These are phyloP conservation scores for Raphanus hybrid DNA, from an alignment of 441 rosid genomes.

Conservation along the genomic window DNA sequence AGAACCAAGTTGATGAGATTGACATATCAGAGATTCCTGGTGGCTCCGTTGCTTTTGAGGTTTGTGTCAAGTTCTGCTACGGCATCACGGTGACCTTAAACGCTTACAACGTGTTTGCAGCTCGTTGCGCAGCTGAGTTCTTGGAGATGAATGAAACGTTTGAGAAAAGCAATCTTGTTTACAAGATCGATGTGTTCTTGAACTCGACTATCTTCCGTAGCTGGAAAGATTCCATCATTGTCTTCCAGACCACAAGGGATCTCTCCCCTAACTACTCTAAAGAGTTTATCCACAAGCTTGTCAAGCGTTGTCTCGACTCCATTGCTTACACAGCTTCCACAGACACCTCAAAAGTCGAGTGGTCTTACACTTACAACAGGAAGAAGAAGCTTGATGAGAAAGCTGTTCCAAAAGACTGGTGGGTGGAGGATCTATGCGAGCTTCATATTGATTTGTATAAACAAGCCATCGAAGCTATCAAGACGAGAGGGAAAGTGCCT, in stretches of 20 bases:
- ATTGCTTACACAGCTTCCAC: slow-evolving; percentile 36
- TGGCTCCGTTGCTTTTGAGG: slow-evolving; percentile 42
- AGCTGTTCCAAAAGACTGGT: slow-evolving; percentile 42
- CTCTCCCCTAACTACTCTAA: slow-evolving; percentile 12
- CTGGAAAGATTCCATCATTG: slow-evolving; percentile 43
- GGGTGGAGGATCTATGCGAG: slow-evolving; percentile 43
- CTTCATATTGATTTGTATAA: slow-evolving; percentile 40
- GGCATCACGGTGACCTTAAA: slow-evolving; percentile 41
- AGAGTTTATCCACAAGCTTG: slow-evolving; percentile 15
- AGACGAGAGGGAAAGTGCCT: slow-evolving; percentile 24
- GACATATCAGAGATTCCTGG: slow-evolving; percentile 39
- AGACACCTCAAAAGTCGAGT: slow-evolving; percentile 34
- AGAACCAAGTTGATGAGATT: slow-evolving; percentile 29
- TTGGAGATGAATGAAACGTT: slow-evolving; percentile 42
- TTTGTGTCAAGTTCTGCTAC: slow-evolving; percentile 42
- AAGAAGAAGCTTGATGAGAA: slow-evolving; percentile 38
- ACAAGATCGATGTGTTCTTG: slow-evolving; percentile 46
- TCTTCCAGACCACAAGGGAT: slow-evolving; percentile 35
- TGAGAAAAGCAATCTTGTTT: slow-evolving; percentile 42
- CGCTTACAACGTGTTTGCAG: slow-evolving; percentile 39
- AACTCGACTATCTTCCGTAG: slow-evolving; percentile 39
- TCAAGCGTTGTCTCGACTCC: slow-evolving; percentile 32
- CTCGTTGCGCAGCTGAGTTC: slow-evolving; percentile 43
- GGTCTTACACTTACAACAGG: slow-evolving; percentile 42
- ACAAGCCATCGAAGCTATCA: slow-evolving; percentile 31